A percentile compares a stretch with the other conserved stretches of the same genome.
Conservation (phyloP, 345 rosid species). For the Citrus inodora region DNA sequence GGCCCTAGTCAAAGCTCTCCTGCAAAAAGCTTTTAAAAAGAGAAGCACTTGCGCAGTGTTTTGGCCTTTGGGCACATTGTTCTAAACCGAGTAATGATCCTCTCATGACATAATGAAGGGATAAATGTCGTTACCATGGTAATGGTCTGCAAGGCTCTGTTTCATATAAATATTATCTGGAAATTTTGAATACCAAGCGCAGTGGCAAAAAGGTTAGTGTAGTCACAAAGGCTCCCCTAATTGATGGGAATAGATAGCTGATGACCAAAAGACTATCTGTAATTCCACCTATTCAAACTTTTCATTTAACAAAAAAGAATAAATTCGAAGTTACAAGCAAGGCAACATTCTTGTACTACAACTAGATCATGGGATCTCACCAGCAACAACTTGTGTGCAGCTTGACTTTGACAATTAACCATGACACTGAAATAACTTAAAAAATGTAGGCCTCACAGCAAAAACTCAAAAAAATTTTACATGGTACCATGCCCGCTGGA, state of each 20-base stretch:
- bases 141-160: conserved; percentile 58
- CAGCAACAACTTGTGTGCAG: background rate
- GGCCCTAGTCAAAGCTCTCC: background rate
- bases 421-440: background rate
- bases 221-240: conserved; percentile 11
- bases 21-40: background rate
- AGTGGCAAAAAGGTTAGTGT: conserved; percentile 1
- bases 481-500: conserved; percentile 13
- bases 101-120: conserved; percentile 58
- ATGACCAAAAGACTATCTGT: background rate
- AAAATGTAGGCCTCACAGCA: background rate
- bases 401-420: background rate
- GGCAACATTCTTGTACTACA: conserved; percentile 6
- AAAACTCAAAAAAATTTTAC: conserved; percentile 9
- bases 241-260: background rate
- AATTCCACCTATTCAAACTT: background rate
- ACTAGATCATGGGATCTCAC: background rate
- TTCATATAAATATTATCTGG: conserved; percentile 11
- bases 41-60: conserved; percentile 15
- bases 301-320: conserved; percentile 1
- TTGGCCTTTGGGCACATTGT: conserved; percentile 49
- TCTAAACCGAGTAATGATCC: conserved; percentile 48
- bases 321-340: background rate
- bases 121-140: conserved; percentile 51
- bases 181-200: conserved; percentile 9